phyloP scores from a whole-genome alignment of 2,329 filamentous ascomycete genomes.

The Fusarium anguioides region DNA sequence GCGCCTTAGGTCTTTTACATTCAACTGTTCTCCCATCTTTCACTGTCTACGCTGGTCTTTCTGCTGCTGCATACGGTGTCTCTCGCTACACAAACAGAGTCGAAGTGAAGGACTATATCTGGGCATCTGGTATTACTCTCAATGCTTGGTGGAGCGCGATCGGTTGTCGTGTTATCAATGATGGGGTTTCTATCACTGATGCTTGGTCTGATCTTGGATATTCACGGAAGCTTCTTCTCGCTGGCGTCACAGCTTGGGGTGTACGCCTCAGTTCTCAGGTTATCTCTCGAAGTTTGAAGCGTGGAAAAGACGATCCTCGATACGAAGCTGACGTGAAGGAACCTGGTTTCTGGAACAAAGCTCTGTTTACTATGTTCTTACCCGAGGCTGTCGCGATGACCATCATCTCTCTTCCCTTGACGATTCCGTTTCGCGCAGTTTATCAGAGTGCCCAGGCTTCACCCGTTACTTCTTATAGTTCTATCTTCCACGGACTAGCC shows the following conservation, averaged over 20 bases:
- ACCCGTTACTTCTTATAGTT: slow-evolving; percentile 1
- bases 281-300: slow-evolving; percentile 11
- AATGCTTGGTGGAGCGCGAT: slow-evolving; percentile 29
- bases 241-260: slow-evolving; percentile 11
- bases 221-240: slow-evolving; percentile 7
- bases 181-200: background rate
- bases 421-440: slow-evolving; percentile 9
- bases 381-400: slow-evolving; percentile 22
- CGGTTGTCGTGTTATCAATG: background rate
- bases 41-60: slow-evolving; percentile 5
- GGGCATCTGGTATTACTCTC: slow-evolving; percentile 20
- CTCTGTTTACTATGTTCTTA: background rate
- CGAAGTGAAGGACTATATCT: slow-evolving; percentile 17
- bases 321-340: slow-evolving; percentile 3
- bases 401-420: slow-evolving; percentile 15
- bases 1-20: slow-evolving; percentile 10
- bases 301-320: slow-evolving; percentile 7
- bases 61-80: slow-evolving; percentile 2
- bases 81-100: slow-evolving; percentile 11
- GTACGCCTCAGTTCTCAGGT: background rate
- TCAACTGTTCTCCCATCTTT: slow-evolving; percentile 11
- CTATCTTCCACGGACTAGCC: background rate
- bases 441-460: slow-evolving; percentile 2
- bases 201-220: slow-evolving; percentile 7
- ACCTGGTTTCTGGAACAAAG: slow-evolving; percentile 9